phyloP scores from a whole-genome alignment of 2,329 filamentous ascomycete species.

The Trichoderma cornu-damae region DNA sequence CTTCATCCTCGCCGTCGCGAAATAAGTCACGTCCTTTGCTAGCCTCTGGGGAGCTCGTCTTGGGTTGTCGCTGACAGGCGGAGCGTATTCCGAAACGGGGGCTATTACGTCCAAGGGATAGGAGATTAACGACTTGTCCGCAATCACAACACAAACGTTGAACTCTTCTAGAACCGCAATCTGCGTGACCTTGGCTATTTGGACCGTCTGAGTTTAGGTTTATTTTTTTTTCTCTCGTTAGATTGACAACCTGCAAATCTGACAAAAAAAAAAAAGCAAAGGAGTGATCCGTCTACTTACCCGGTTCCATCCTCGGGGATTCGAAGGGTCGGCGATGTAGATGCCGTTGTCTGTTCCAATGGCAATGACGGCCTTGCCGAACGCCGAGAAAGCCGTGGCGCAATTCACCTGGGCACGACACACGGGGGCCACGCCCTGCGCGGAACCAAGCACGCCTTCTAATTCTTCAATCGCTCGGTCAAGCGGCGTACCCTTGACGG shows the following conservation, averaged over 20 bases:
- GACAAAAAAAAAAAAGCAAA: not conserved
- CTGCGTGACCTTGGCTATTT: conserved; percentile 74
- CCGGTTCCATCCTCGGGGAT: conserved; percentile 85
- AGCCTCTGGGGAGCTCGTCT: conserved; percentile 88
- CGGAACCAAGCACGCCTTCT: conserved; percentile 68
- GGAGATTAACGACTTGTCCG: conserved; percentile 85
- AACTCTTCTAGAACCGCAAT: conserved; percentile 95
- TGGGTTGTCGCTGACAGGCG: conserved; percentile 63
- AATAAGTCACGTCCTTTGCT: conserved; percentile 91
- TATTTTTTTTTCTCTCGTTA: not conserved
- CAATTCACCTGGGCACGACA: conserved; percentile 88
- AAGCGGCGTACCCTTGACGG: conserved; percentile 84
- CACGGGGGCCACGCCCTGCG: conserved; percentile 67
- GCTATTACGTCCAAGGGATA: conserved; percentile 87
- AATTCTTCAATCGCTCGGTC: conserved; percentile 87
- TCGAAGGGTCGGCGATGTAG: conserved; percentile 79
- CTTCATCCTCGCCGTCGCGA: conserved; percentile 94
- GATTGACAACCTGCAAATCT: not conserved
- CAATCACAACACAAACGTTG: conserved; percentile 82
- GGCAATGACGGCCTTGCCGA: conserved; percentile 81
- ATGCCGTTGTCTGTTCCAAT: conserved; percentile 95
- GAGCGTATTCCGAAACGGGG: conserved; percentile 56
- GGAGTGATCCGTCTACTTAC: conserved; percentile 56
- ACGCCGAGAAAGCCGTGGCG: conserved; percentile 80
- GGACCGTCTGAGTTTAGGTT: conserved; percentile 57